phyloP scores from a whole-genome alignment of 2,329 filamentous ascomycete species.

The Juglanconis juglandina region DNA sequence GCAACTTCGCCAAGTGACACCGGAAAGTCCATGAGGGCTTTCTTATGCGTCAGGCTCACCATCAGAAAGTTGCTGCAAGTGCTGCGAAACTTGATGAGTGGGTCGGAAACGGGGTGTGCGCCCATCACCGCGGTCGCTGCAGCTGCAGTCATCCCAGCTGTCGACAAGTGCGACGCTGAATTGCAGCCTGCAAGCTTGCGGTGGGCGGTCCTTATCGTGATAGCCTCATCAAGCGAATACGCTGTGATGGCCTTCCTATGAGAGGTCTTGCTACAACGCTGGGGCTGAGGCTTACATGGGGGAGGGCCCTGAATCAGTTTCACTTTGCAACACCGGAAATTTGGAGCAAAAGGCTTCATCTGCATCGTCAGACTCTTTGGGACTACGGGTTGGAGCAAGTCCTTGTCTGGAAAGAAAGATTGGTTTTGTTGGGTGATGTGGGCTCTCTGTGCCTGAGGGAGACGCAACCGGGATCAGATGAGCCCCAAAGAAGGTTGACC shows the following conservation, averaged over 20 bases:
- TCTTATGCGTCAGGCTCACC: neutral
- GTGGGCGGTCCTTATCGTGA: neutral
- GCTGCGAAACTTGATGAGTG: neutral
- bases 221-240: neutral
- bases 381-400: neutral
- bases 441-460: neutral
- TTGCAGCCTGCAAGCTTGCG: neutral
- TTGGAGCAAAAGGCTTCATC: neutral
- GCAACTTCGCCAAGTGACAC: constrained; percentile 10
- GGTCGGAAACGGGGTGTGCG: neutral
- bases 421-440: neutral
- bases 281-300: neutral
- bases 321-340: neutral
- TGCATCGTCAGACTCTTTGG: neutral
- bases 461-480: too few relatives aligned
- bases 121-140: neutral
- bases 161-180: constrained; percentile 1
- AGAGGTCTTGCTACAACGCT: neutral
- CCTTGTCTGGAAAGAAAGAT: neutral
- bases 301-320: neutral
- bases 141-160: neutral
- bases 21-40: neutral
- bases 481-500: too few relatives aligned
- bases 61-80: constrained; percentile 5
- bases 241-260: neutral